A percentile compares a stretch with the other conserved stretches of the same genome.
Evolutionary conservation across 768 basidiomycete species (phyloP).

Genomic region (Lactarius sanguifluus): DNA sequence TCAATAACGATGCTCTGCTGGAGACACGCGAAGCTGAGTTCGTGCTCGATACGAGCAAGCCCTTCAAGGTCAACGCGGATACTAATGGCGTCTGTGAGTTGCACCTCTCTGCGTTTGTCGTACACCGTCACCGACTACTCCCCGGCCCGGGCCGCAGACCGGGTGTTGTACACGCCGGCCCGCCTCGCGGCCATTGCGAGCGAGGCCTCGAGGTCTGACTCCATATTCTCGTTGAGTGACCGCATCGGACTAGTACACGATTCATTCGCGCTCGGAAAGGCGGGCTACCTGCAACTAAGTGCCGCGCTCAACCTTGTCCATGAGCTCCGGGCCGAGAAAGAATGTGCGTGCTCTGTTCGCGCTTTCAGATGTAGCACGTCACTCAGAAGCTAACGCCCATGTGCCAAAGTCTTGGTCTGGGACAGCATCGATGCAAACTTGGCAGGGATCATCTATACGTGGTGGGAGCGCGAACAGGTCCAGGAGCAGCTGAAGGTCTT

Average conservation of each 20-base stretch:
- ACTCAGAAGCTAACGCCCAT: slow-evolving; percentile 11
- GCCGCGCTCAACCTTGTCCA: slow-evolving; percentile 73
- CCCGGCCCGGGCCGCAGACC: slow-evolving; percentile 49
- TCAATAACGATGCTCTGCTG: slow-evolving; percentile 67
- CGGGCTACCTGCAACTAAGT: slow-evolving; percentile 76
- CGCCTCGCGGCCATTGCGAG: slow-evolving; percentile 73
- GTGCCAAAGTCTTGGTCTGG: slow-evolving; percentile 76
- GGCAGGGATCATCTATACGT: slow-evolving; percentile 54
- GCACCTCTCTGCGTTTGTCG: neutral
- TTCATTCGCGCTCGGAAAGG: slow-evolving; percentile 73
- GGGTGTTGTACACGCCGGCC: slow-evolving; percentile 83
- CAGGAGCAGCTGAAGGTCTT: slow-evolving; percentile 50
- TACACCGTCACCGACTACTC: neutral
- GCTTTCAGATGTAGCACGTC: neutral
- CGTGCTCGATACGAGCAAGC: slow-evolving; percentile 66
- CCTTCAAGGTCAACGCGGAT: slow-evolving; percentile 89
- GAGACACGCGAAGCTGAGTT: slow-evolving; percentile 65
- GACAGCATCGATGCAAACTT: slow-evolving; percentile 62
- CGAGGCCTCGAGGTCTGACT: slow-evolving; percentile 68
- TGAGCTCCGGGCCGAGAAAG: slow-evolving; percentile 68
- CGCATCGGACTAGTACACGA: slow-evolving; percentile 89
- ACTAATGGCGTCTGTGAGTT: slow-evolving; percentile 85
- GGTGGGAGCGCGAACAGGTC: slow-evolving; percentile 77
- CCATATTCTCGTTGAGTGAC: slow-evolving; percentile 77
- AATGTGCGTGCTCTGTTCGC: slow-evolving; percentile 49